Conservation (phyloP, 148 eudicot genomes). For the Silene conica region DNA sequence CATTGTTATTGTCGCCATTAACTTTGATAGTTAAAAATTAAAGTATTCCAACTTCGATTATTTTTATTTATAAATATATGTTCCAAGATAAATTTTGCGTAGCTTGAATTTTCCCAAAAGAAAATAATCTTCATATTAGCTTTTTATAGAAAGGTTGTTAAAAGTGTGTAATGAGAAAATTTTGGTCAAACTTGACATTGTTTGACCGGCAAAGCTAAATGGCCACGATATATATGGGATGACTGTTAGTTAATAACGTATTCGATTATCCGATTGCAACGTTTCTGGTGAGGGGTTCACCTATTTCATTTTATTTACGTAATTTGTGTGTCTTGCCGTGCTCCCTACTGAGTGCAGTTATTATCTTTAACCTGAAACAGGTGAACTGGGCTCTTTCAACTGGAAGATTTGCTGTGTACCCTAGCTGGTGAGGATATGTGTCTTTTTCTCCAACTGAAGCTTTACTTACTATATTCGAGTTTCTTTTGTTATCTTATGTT, state of each 20-base stretch:
- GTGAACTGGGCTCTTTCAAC: slow-evolving; percentile 89
- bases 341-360: too few relatives aligned
- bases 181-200: too few relatives aligned
- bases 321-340: neutral
- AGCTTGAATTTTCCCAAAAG: too few relatives aligned
- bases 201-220: neutral
- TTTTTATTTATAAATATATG: too few relatives aligned
- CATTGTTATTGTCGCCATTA: neutral
- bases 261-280: neutral
- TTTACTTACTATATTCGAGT: neutral
- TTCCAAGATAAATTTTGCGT: too few relatives aligned
- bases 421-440: slow-evolving; percentile 74
- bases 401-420: slow-evolving; percentile 88
- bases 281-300: neutral
- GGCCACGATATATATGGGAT: neutral
- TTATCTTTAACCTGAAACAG: slow-evolving; percentile 30
- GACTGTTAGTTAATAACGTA: too few relatives aligned
- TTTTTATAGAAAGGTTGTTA: too few relatives aligned
- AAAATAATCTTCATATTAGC: too few relatives aligned
- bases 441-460: neutral
- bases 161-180: too few relatives aligned
- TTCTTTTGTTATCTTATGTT: neutral
- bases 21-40: too few relatives aligned
- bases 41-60: too few relatives aligned
- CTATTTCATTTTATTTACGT: neutral